Base-by-base conservation (phyloP, 2,329 filamentous ascomycete species). In the Scleromitrula shiraiana region DNA sequence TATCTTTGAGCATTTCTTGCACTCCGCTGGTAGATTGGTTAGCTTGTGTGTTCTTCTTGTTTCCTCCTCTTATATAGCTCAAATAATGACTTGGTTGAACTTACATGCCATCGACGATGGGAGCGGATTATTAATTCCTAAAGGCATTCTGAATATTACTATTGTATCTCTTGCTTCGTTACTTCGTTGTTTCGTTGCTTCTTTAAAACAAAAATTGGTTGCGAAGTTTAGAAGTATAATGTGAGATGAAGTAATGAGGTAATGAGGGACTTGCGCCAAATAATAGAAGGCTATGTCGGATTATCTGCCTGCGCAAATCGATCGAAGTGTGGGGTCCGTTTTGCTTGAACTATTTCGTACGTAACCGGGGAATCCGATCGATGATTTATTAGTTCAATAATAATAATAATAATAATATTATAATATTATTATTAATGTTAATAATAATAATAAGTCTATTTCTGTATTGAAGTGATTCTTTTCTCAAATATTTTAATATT, bases 1-100 rank as follows among this genome's bases (percentile, higher is more conserved):
- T 62, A 97, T 97, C 75, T 95, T 95, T 64, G 86, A 86, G 65
- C 89, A 93, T 71, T 98, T 98, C 68, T 85, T 93, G 72, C 93
- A 97, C 73, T 98, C 93, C 73, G 88, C 91, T 96, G 68, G 24
- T 43, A 12, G 27, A 15, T 49, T 26, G 49, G 46, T 19, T 49
- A 57, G 56, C 22, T 42, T 32, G 2, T 27, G 7, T 42, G 22
- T 33, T 32, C 26, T 32, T 10, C 15, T 26, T 12, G 38, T 14
- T 12, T 33, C 30, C 30, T n/a, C n/a, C n/a, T n/a, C n/a, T n/a
- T n/a, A n/a, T n/a, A n/a, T n/a, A n/a, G n/a, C n/a, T n/a, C n/a
- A n/a, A n/a, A n/a, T n/a, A n/a, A n/a, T n/a, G n/a, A n/a, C n/a
- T n/a, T n/a, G n/a, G n/a, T n/a, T n/a, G n/a, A 50, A 77, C 80